Evolutionary conservation across 2,329 filamentous ascomycete species (phyloP).

Genomic region (Aspergillus thermomutatus): DNA sequence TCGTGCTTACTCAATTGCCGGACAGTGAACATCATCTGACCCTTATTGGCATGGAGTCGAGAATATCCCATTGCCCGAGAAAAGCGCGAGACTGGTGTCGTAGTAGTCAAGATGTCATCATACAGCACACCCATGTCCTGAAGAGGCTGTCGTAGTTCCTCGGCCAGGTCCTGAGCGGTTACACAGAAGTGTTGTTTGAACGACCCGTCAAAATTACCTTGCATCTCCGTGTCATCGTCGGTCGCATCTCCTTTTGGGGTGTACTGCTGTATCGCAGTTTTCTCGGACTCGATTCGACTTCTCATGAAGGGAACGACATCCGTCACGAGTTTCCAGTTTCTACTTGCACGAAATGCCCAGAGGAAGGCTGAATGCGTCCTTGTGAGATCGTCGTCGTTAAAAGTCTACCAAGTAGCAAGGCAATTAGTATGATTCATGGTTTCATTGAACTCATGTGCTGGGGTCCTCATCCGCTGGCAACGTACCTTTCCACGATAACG

Average conservation of each 20-base stretch:
- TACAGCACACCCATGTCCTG: slow-evolving; percentile 66
- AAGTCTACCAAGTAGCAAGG: slow-evolving; percentile 39
- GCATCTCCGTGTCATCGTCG: slow-evolving; percentile 50
- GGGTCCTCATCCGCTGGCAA: background rate
- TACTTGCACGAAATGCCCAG: slow-evolving; percentile 80
- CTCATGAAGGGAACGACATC: slow-evolving; percentile 70
- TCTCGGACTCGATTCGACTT: slow-evolving; percentile 59
- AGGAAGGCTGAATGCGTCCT: slow-evolving; percentile 76
- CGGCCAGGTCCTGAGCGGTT: slow-evolving; percentile 70
- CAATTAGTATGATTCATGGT: slow-evolving; percentile 6
- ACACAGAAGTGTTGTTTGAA: slow-evolving; percentile 83
- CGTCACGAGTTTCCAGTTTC: slow-evolving; percentile 69
- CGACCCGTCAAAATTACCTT: slow-evolving; percentile 68
- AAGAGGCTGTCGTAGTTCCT: slow-evolving; percentile 61
- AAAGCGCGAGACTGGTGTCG: slow-evolving; percentile 34
- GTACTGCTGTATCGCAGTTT: slow-evolving; percentile 47
- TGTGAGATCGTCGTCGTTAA: slow-evolving; percentile 70
- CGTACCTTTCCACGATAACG: slow-evolving; percentile 65
- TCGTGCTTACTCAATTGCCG: slow-evolving; percentile 60
- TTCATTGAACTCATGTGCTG: background rate
- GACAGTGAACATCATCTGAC: slow-evolving; percentile 78
- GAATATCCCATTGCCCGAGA: slow-evolving; percentile 26
- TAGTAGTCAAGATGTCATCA: slow-evolving; percentile 71
- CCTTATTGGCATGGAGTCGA: slow-evolving; percentile 52
- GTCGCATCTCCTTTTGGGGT: slow-evolving; percentile 38